phyloP scores from a whole-genome alignment of 176 grass and related monocot genomes.

The Eragrostis nindensis region DNA sequence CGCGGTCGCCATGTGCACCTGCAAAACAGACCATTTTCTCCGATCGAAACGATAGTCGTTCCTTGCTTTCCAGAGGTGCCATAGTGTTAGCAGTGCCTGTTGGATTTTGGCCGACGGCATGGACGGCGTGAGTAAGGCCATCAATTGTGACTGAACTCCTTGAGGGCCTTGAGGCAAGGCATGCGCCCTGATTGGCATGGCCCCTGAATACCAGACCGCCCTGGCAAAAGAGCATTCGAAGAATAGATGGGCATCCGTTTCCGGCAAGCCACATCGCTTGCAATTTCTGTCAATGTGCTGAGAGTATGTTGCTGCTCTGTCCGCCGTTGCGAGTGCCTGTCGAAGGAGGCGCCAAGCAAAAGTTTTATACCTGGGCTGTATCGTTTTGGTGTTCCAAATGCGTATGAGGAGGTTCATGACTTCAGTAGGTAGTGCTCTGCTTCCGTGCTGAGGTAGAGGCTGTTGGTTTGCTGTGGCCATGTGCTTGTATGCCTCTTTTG shows the following conservation, averaged over 20 bases:
- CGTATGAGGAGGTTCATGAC: not conserved
- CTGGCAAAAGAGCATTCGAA: not conserved
- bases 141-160: no score
- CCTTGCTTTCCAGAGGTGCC: no score
- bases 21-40: no score
- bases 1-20: no score
- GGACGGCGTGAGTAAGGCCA: no score
- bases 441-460: not conserved
- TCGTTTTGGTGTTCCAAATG: not conserved
- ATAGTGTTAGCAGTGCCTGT: no score
- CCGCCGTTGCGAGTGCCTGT: not conserved
- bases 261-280: not conserved
- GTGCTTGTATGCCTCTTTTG: not conserved
- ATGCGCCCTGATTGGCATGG: no score
- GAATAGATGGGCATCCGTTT: not conserved
- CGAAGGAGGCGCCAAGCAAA: not conserved
- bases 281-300: not conserved
- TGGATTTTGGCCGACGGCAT: no score
- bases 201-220: not conserved
- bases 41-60: no score
- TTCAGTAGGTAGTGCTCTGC: not conserved
- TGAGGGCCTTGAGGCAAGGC: no score
- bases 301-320: not conserved
- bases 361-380: not conserved
- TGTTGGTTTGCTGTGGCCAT: rapidly evolving